These are phyloP conservation scores for Hypoxylon sp. DNA, from an alignment of 2,329 filamentous ascomycete genomes.

Conservation along the genomic window DNA sequence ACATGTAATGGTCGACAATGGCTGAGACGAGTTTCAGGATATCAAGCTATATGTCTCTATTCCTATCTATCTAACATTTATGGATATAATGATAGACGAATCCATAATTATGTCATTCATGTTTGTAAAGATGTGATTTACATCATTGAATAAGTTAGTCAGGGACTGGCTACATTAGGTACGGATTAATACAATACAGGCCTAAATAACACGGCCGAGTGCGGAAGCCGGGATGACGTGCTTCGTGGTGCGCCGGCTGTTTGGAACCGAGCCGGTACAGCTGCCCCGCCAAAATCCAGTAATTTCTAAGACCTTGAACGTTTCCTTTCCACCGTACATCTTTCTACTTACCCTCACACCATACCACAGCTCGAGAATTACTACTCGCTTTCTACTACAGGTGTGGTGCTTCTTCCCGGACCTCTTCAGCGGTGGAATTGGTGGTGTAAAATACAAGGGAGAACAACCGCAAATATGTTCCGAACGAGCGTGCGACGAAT, in stretches of 20 bases:
- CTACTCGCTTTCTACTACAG: background rate
- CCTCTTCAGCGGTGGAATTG: background rate
- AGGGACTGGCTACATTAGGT: background rate
- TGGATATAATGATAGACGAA: slow-evolving; percentile 7
- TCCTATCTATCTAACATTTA: slow-evolving; percentile 6
- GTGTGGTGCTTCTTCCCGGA: slow-evolving; percentile 1
- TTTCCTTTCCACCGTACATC: slow-evolving; percentile 5
- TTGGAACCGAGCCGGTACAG: slow-evolving; percentile 35
- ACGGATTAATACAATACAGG: no score
- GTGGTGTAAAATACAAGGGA: background rate
- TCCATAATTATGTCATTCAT: background rate
- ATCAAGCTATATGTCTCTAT: background rate
- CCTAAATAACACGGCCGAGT: slow-evolving; percentile 22
- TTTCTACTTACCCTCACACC: background rate
- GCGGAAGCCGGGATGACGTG: slow-evolving; percentile 50
- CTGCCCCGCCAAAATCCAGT: slow-evolving; percentile 45
- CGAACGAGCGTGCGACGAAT: slow-evolving; percentile 78
- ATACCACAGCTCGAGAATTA: background rate
- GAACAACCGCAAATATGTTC: slow-evolving; percentile 71
- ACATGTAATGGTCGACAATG: background rate
- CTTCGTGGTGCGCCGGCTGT: slow-evolving; percentile 43
- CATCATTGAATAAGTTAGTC: background rate
- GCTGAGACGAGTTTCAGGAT: background rate
- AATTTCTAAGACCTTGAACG: slow-evolving; percentile 25
- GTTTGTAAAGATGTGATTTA: background rate